Evolutionary conservation across 2,329 filamentous ascomycete genomes (phyloP).

Genomic region (Chrysoporthe cubensis): DNA sequence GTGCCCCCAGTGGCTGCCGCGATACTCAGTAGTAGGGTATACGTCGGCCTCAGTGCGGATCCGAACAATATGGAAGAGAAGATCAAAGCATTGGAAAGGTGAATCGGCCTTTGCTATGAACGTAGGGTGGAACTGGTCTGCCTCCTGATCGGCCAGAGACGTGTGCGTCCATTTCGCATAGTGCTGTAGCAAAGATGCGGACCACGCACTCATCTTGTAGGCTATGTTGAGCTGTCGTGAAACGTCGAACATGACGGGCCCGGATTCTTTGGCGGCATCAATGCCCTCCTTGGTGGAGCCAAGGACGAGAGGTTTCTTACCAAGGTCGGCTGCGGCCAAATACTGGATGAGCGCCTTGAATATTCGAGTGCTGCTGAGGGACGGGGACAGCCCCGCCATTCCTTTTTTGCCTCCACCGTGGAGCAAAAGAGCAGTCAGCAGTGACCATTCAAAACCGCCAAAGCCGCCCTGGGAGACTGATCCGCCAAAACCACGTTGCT

Average conservation of each 20-base stretch:
- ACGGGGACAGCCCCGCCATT: conserved; percentile 72
- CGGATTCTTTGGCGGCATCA: conserved; percentile 47
- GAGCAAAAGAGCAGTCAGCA: conserved; percentile 78
- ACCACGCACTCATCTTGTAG: conserved; percentile 90
- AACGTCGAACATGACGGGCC: conserved; percentile 79
- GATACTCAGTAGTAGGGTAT: conserved; percentile 38
- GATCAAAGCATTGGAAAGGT: conserved; percentile 60
- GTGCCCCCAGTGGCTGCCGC: conserved; percentile 49
- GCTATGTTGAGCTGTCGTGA: conserved; percentile 76
- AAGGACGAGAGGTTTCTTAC: conserved; percentile 65
- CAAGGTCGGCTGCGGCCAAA: conserved; percentile 73
- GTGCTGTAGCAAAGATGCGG: conserved; percentile 72
- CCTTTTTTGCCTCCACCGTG: conserved; percentile 76
- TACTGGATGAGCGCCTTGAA: conserved; percentile 96
- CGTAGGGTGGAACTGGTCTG: conserved; percentile 81
- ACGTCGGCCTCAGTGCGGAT: conserved; percentile 25
- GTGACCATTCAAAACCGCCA: conserved; percentile 88
- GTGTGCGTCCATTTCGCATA: conserved; percentile 76
- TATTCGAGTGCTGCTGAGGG: conserved; percentile 87
- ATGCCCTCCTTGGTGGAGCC: conserved; percentile 48
- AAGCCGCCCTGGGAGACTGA: conserved; percentile 79
- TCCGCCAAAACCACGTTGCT: conserved; percentile 80
- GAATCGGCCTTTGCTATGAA: conserved; percentile 72
- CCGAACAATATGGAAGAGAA: conserved; percentile 42
- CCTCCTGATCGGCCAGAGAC: conserved; percentile 72